Evolutionary conservation across 1,284 basidiomycete species (phyloP).

Genomic region (Ceratobasidium sp.): DNA sequence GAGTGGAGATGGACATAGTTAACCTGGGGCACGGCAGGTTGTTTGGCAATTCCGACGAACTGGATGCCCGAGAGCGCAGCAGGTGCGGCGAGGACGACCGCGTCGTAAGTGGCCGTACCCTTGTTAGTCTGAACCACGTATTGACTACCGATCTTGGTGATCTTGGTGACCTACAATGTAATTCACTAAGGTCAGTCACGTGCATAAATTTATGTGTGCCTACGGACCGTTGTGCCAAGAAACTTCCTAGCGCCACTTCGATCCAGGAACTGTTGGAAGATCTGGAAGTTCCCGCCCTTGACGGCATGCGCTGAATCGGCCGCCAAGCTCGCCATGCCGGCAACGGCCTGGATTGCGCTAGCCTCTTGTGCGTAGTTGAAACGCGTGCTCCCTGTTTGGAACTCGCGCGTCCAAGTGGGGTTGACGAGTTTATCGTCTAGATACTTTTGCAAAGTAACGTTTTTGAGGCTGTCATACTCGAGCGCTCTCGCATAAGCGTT

Average conservation of each 20-base stretch:
- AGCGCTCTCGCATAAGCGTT: slow-evolving; percentile 67
- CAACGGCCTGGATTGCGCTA: slow-evolving; percentile 83
- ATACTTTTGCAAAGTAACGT: slow-evolving; percentile 72
- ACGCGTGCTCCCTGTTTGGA: slow-evolving; percentile 85
- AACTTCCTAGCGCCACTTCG: slow-evolving; percentile 75
- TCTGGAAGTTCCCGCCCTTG: slow-evolving; percentile 83
- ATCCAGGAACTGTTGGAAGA: slow-evolving; percentile 87
- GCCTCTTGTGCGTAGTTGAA: slow-evolving; percentile 90
- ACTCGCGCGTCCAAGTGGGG: slow-evolving; percentile 75
- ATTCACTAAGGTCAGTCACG: background rate
- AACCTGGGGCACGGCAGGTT: slow-evolving; percentile 35
- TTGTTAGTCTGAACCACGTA: slow-evolving; percentile 17
- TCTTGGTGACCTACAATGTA: slow-evolving; percentile 1
- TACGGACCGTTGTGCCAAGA: slow-evolving; percentile 70
- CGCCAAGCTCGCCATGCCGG: slow-evolving; percentile 80
- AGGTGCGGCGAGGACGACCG: slow-evolving; percentile 83
- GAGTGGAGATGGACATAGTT: slow-evolving; percentile 87
- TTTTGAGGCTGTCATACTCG: slow-evolving; percentile 68
- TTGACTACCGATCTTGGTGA: background rate
- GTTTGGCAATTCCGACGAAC: slow-evolving; percentile 25
- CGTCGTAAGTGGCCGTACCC: slow-evolving; percentile 64
- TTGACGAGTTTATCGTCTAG: slow-evolving; percentile 70
- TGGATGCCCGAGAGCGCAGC: slow-evolving; percentile 72
- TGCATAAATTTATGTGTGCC: too few relatives aligned
- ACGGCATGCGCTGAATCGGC: slow-evolving; percentile 76